These are phyloP conservation scores for Ettlia oleoabundans DNA, from an alignment of 139 green algal genomes.

Conservation along the genomic window DNA sequence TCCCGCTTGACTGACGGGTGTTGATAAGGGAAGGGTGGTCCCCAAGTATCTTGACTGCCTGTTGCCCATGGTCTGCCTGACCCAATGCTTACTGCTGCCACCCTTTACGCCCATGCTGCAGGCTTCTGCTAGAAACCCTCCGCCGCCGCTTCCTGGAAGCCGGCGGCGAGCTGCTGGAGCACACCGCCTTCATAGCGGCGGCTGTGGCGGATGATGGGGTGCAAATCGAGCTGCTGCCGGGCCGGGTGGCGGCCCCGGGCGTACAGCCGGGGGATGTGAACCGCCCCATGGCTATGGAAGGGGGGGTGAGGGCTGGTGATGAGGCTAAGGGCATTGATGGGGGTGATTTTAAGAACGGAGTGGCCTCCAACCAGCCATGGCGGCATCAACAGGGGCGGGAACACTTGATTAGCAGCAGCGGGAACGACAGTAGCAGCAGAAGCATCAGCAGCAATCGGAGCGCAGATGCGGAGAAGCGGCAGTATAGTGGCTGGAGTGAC, in stretches of 20 bases:
- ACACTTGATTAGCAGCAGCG: neutral
- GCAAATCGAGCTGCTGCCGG: slow-evolving; percentile 32
- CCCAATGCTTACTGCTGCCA: neutral
- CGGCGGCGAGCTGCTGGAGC: slow-evolving; percentile 66
- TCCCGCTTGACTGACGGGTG: too few relatives aligned
- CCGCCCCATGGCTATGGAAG: slow-evolving; percentile 42
- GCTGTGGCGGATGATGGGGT: slow-evolving; percentile 60
- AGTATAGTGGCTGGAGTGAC: too few relatives aligned
- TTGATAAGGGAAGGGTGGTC: too few relatives aligned
- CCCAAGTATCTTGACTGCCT: too few relatives aligned
- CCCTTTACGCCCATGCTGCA: neutral
- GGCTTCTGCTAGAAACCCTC: slow-evolving; percentile 34
- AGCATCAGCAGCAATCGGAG: too few relatives aligned
- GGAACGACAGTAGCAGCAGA: neutral
- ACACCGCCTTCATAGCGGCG: slow-evolving; percentile 57
- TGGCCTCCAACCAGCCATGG: neutral
- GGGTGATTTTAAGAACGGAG: neutral
- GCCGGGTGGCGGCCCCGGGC: neutral
- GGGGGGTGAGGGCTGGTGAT: neutral
- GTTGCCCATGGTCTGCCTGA: neutral
- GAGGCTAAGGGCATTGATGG: too few relatives aligned
- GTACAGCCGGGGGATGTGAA: slow-evolving; percentile 63
- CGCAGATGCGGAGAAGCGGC: too few relatives aligned
- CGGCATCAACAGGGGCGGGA: neutral
- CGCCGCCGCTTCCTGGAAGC: slow-evolving; percentile 50